These are phyloP conservation scores for Ophiocordyceps polyrhachis-furcata DNA, from an alignment of 2,329 filamentous ascomycete species.

Conservation along the genomic window DNA sequence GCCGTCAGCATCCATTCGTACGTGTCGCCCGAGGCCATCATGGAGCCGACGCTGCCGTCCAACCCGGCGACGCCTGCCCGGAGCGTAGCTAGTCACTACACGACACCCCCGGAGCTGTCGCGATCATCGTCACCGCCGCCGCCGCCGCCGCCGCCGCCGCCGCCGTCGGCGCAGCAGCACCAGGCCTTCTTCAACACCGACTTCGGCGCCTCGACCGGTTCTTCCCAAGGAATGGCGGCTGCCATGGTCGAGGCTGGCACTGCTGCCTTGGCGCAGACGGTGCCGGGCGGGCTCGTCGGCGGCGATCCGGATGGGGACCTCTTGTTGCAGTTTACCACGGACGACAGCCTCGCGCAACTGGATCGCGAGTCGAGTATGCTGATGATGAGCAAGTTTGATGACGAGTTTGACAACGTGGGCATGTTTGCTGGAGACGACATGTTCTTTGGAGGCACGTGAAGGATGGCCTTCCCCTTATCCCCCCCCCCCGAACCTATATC, in stretches of 20 bases:
- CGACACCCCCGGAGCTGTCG: constrained; percentile 41
- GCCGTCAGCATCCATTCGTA: constrained; percentile 20
- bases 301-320: constrained; percentile 26
- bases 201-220: constrained; percentile 14
- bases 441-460: constrained; percentile 22
- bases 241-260: constrained; percentile 1
- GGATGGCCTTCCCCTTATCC: background rate
- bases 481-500: background rate
- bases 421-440: constrained; percentile 35
- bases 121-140: constrained; percentile 38
- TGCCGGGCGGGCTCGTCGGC: constrained; percentile 12
- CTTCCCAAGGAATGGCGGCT: constrained; percentile 12
- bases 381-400: constrained; percentile 34
- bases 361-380: constrained; percentile 28
- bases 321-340: constrained; percentile 21
- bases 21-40: constrained; percentile 27
- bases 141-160: constrained; percentile 36
- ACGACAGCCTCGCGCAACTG: constrained; percentile 22
- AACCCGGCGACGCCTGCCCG: constrained; percentile 29
- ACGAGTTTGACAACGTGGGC: constrained; percentile 30
- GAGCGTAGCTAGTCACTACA: constrained; percentile 31
- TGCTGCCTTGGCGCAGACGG: constrained; percentile 3
- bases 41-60: constrained; percentile 15
- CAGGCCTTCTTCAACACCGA: constrained; percentile 28
- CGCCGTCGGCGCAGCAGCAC: constrained; percentile 36